These are phyloP conservation scores for Teratosphaeria nubilosa DNA, from an alignment of 2,329 filamentous ascomycete genomes.

Conservation along the genomic window DNA sequence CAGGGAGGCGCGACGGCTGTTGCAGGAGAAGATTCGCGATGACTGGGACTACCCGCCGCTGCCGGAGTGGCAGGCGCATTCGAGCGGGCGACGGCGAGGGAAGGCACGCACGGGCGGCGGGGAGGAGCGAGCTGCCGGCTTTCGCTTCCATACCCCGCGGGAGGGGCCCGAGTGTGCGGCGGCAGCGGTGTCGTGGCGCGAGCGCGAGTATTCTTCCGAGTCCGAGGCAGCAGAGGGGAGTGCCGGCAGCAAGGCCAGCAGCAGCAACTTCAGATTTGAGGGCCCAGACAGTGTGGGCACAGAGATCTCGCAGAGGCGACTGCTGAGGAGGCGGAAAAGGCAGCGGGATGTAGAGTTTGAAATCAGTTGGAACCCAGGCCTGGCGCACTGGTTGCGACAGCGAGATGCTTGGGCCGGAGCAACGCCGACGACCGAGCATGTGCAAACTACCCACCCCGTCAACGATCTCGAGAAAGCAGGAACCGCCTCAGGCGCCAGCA, in stretches of 20 bases:
- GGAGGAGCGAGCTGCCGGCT: slow-evolving; percentile 16
- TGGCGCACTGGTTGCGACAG: slow-evolving; percentile 67
- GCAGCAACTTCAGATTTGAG: slow-evolving; percentile 32
- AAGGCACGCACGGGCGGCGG: neutral
- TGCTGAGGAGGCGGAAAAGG: slow-evolving; percentile 28
- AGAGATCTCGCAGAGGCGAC: slow-evolving; percentile 20
- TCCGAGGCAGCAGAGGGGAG: slow-evolving; percentile 13
- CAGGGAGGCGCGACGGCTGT: slow-evolving; percentile 31
- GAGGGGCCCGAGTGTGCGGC: slow-evolving; percentile 20
- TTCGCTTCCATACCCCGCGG: slow-evolving; percentile 16
- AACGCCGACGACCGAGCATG: slow-evolving; percentile 36
- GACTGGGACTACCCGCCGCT: slow-evolving; percentile 36
- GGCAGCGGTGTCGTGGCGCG: slow-evolving; percentile 28
- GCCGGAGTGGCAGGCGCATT: slow-evolving; percentile 16
- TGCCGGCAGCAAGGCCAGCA: slow-evolving; percentile 9
- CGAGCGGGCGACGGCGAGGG: slow-evolving; percentile 1
- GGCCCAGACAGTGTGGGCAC: slow-evolving; percentile 34
- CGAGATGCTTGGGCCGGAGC: slow-evolving; percentile 82
- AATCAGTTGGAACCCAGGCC: slow-evolving; percentile 63
- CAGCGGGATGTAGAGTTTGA: slow-evolving; percentile 30
- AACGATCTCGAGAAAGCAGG: slow-evolving; percentile 13
- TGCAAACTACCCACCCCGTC: slow-evolving; percentile 4
- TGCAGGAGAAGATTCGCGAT: slow-evolving; percentile 32
- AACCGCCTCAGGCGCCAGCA: slow-evolving; percentile 14
- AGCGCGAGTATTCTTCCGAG: slow-evolving; percentile 33